Evolutionary conservation across 1,139 yeast species (phyloP).

Genomic region (Petasospora rhodanensis): DNA sequence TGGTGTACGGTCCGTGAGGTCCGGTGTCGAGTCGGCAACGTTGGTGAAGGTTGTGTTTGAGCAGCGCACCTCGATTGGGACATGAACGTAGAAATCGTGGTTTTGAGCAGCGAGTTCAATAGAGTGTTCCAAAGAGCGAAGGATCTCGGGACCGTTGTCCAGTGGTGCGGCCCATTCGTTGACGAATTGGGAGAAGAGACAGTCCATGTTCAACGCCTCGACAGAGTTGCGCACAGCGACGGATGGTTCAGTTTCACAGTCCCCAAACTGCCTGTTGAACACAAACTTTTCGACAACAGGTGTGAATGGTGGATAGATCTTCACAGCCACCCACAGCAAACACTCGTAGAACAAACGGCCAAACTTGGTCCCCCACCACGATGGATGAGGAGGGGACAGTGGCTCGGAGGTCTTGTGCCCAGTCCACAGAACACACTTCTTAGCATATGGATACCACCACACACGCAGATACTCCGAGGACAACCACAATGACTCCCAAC

Average conservation of each 20-base stretch:
- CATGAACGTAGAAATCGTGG: conserved; percentile 78
- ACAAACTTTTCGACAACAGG: conserved; percentile 83
- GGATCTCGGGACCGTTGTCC: conserved; percentile 65
- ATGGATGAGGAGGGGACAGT: conserved; percentile 59
- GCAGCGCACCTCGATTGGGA: conserved; percentile 93
- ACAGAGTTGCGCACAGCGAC: conserved; percentile 76
- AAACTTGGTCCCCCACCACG: conserved; percentile 80
- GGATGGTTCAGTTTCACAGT: conserved; percentile 63
- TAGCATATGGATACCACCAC: conserved; percentile 97
- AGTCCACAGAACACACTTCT: conserved; percentile 84
- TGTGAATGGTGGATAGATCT: conserved; percentile 66
- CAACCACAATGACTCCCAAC: conserved; percentile 78
- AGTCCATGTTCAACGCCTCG: conserved; percentile 92
- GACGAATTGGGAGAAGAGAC: conserved; percentile 89
- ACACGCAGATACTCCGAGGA: conserved; percentile 86
- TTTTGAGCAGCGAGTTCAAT: conserved; percentile 57
- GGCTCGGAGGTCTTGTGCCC: conserved; percentile 67
- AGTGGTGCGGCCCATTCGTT: conserved; percentile 96
- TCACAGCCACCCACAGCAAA: conserved; percentile 74
- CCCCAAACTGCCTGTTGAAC: conserved; percentile 79
- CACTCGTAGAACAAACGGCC: conserved; percentile 80
- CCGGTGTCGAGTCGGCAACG: conserved; percentile 24
- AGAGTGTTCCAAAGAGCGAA: conserved; percentile 56
- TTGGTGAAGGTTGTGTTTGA: conserved; percentile 69
- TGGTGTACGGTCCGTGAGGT: conserved; percentile 33